Conservation (phyloP, 1,284 basidiomycete genomes). For the Bjerkandera adusta region DNA sequence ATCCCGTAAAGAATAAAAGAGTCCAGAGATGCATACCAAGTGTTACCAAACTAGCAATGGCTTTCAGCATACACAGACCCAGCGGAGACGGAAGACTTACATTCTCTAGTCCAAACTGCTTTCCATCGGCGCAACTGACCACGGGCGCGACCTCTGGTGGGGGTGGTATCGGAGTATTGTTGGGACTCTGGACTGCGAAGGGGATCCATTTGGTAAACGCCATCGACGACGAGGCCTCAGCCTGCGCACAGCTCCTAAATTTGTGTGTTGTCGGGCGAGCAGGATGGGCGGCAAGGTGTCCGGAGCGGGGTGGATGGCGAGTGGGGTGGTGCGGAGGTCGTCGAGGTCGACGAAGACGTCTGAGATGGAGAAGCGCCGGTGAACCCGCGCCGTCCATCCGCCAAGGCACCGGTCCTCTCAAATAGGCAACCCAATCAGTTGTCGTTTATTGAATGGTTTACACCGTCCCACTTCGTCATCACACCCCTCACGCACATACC, state of each 20-base stretch:
- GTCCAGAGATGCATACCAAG: conserved; percentile 51
- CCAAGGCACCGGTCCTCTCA: conserved; percentile 5
- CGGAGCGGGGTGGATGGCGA: not conserved
- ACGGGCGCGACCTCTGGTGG: conserved; percentile 19
- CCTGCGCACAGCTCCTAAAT: no score
- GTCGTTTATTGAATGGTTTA: not conserved
- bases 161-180: not conserved
- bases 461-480: not conserved
- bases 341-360: conserved; percentile 1
- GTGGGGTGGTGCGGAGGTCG: not conserved
- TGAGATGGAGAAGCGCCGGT: not conserved
- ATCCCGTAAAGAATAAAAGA: not conserved
- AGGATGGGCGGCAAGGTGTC: not conserved
- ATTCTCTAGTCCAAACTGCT: conserved; percentile 92
- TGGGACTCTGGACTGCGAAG: conserved; percentile 7
- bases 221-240: no score
- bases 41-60: conserved; percentile 81
- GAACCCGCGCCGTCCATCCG: conserved; percentile 7
- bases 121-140: conserved; percentile 60
- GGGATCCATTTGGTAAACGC: conserved; percentile 29
- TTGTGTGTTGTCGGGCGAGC: no score
- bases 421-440: not conserved
- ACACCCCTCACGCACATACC: not conserved
- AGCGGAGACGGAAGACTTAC: conserved; percentile 47
- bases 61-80: no score